Base-by-base conservation (phyloP, 352 stramenopile genomes). In the Phytophthora uliginosa region DNA sequence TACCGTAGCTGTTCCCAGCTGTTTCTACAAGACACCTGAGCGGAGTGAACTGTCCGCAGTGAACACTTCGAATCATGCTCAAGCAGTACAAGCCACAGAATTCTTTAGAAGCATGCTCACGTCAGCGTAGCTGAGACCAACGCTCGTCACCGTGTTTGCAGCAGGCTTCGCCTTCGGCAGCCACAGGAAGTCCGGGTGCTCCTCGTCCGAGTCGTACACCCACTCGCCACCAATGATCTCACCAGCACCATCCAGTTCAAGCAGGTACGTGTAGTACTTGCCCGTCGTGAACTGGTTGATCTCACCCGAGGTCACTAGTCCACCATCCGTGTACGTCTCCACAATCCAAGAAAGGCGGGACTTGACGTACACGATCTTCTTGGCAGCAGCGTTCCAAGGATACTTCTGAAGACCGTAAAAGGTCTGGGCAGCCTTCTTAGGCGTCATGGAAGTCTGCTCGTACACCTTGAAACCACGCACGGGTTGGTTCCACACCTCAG, bases 401-500 rank as follows among this genome's bases (percentile, higher is more conserved):
- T 91, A 91, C 45, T 34, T 52, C 33, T 73, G 58, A 1, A 78
- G 76, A 45, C 68, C 66, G 58, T 82, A 89, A 38, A 81, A 67
- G 18, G 80, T 80, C 1, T 73, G 69, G 1, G 79, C 47, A 10
- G 73, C 62, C 12, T 78, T 72, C 31, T 76, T 66, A 53, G 88
- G 57, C 18, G 69, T 71, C 67, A 84, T 75, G 12, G 59, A 56
- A 33, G 70, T 66, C 28, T 81, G 54, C 48, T 83, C 59, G 67
- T 78, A 90, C 52, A 75, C 79, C 38, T 77, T 67, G 78, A 85
- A 90, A 63, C 68, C 74, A 18, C 66, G 66, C 33, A 92, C 73
- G 5, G 84, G 84, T 61, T 87, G 79, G 70, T 92, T 92, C 82
- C 84, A 92, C 22, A 92, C 82, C 52, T 85, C 64, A 1, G 59